Base-by-base conservation (phyloP, 1,284 basidiomycete genomes). In the Puccinia triticina region DNA sequence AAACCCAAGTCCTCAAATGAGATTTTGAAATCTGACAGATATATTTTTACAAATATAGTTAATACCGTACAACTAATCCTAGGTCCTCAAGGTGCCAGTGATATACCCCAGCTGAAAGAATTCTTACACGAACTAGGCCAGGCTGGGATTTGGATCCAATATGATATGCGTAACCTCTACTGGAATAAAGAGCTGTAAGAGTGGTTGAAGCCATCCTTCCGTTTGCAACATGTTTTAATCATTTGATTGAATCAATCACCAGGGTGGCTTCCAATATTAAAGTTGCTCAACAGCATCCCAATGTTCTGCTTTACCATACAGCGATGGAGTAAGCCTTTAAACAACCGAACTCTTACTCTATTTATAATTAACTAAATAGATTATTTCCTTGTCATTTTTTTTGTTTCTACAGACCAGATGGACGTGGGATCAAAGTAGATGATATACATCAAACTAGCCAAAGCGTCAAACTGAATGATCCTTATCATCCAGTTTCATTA, bases 401-500 rank as follows among this genome's bases (percentile, higher is more conserved):
- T 37, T 18, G 29, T 43, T n/a, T 32, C 32, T n/a, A 2, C 50
- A 74, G 71, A 29, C 71, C 69, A 21, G 80, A 72, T 57, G 59
- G 80, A 48, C n/a, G 34, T n/a, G 21, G 37, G 11, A 32, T 40
- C 14, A 50, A 48, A 73, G 43, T 75, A 18, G 48, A n/a, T 43
- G 55, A 4, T 34, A 4, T 46, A n/a, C 23, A 14, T 26, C 43
- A 64, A 53, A 26, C 43, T 10, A 43, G 29, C 48, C 55, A 61
- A 64, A 16, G 29, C 26, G 18, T 82, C 29, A 43, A 53, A 46
- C 50, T 48, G 23, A 59, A 61, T 50, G 80, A 82, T 75, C 57
- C 71, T 40, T 82, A 82, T 40, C 80, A 75, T 57, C 80, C 80
- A 16, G 48, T 75, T 18, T 82, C 80, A 4, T 29, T 82, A 26